Evolutionary conservation across 2,329 filamentous ascomycete species (phyloP).

Genomic region (Fusarium penzigii): DNA sequence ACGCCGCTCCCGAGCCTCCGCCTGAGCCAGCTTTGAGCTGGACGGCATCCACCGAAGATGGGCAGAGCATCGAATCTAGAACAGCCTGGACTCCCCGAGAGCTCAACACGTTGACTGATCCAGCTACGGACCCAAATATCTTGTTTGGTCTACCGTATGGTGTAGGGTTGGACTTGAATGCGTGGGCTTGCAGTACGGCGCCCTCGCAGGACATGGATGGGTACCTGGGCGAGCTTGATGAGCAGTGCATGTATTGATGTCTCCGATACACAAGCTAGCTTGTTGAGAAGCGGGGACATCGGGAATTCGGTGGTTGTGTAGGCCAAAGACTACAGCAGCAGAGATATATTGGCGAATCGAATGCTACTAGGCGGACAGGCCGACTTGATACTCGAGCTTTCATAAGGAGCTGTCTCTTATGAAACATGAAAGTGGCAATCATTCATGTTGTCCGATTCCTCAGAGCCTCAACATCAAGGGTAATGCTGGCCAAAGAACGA

Average conservation of each 20-base stretch:
- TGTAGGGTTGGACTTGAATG: constrained; percentile 20
- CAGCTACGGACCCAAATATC: constrained; percentile 19
- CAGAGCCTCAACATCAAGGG: too few relatives aligned
- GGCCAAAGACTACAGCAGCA: too few relatives aligned
- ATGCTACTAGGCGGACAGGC: too few relatives aligned
- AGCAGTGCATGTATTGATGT: constrained; percentile 29
- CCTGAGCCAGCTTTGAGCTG: constrained; percentile 21
- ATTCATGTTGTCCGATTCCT: too few relatives aligned
- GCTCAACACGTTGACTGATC: constrained; percentile 8
- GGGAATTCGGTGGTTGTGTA: too few relatives aligned
- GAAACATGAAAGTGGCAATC: too few relatives aligned
- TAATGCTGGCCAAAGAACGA: too few relatives aligned
- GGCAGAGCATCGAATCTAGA: constrained; percentile 13
- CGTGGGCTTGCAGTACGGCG: constrained; percentile 20
- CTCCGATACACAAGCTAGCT: too few relatives aligned
- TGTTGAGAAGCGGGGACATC: too few relatives aligned
- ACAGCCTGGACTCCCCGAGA: constrained; percentile 14
- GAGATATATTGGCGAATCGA: too few relatives aligned
- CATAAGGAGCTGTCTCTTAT: too few relatives aligned
- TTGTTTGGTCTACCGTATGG: constrained; percentile 26
- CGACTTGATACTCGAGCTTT: too few relatives aligned
- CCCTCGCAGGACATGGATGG: constrained; percentile 16
- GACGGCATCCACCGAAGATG: constrained; percentile 26
- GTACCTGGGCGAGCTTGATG: constrained; percentile 20
- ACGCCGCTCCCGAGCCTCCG: constrained; percentile 27